Conservation (phyloP, 108 stramenopile species). For the Cyclotella cryptica region DNA sequence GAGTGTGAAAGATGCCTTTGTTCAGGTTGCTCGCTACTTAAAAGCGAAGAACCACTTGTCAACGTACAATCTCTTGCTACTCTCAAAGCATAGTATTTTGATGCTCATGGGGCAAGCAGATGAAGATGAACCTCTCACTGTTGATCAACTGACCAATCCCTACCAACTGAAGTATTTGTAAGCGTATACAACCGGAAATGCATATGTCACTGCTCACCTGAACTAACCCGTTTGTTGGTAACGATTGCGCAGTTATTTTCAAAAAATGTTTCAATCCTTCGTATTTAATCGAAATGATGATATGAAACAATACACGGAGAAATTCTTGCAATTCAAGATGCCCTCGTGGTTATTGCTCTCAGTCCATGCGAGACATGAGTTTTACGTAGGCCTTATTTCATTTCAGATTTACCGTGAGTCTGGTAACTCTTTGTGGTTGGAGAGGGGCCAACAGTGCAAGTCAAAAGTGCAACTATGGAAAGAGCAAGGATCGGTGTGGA, state of each 20-base stretch:
- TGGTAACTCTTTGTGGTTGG: constrained; percentile 1
- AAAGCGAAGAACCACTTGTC: no score
- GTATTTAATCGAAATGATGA: background rate
- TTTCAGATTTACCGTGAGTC: constrained; percentile 29
- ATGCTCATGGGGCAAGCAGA: no score
- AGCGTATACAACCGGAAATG: background rate
- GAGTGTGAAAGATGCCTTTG: no score
- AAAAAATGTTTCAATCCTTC: background rate
- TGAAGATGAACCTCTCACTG: no score
- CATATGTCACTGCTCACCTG: background rate
- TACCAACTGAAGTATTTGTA: background rate
- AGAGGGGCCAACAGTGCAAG: constrained; percentile 17
- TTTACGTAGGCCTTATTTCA: constrained; percentile 12
- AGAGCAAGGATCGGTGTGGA: constrained; percentile 16
- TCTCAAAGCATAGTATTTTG: no score
- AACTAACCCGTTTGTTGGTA: background rate
- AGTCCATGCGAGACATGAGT: background rate
- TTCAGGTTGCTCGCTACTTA: no score
- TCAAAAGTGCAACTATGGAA: constrained; percentile 13
- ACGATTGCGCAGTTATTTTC: background rate
- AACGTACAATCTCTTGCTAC: no score
- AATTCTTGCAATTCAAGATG: background rate
- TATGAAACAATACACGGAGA: background rate
- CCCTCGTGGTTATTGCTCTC: background rate
- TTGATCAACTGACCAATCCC: background rate